Conservation (phyloP, 2,329 filamentous ascomycete species). For the Aspergillus glaucus region DNA sequence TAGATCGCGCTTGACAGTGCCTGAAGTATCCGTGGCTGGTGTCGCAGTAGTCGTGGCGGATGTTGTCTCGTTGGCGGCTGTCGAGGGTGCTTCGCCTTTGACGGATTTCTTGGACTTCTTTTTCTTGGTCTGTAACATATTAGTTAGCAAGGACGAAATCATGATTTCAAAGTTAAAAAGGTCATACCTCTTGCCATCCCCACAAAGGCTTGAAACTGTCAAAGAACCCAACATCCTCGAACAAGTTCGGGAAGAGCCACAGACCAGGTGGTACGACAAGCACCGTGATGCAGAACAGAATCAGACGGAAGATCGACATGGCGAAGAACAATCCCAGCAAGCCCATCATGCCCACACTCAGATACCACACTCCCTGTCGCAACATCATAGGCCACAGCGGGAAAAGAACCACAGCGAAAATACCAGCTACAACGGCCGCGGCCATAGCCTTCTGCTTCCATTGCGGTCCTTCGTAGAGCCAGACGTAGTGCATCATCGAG, state of each 20-base stretch:
- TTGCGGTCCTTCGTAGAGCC: conserved; percentile 91
- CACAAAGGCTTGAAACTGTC: conserved; percentile 94
- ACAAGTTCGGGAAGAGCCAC: conserved; percentile 97
- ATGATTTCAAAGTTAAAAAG: not conserved
- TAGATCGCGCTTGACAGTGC: conserved; percentile 34
- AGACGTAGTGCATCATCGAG: conserved; percentile 76
- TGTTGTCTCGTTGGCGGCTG: conserved; percentile 9
- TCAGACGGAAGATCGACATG: conserved; percentile 95
- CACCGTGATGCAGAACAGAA: conserved; percentile 88
- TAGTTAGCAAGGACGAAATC: conserved; percentile 3
- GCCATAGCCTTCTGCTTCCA: conserved; percentile 92
- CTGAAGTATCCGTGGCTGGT: conserved; percentile 28
- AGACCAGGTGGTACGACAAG: conserved; percentile 77
- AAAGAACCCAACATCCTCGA: conserved; percentile 97
- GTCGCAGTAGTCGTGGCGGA: conserved; percentile 31
- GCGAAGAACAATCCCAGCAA: conserved; percentile 89
- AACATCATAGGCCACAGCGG: conserved; percentile 91
- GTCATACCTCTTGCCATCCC: conserved; percentile 91
- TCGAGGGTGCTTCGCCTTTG: conserved; percentile 11
- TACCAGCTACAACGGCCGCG: conserved; percentile 68
- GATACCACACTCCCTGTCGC: conserved; percentile 91
- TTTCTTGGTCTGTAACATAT: conserved; percentile 29
- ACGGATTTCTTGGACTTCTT: conserved; percentile 38
- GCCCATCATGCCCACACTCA: conserved; percentile 87
- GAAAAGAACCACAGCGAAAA: conserved; percentile 89